A percentile compares a stretch with the other conserved stretches of the same genome.
Conservation (phyloP, 139 green algal species). For the Chlorella sp. region DNA sequence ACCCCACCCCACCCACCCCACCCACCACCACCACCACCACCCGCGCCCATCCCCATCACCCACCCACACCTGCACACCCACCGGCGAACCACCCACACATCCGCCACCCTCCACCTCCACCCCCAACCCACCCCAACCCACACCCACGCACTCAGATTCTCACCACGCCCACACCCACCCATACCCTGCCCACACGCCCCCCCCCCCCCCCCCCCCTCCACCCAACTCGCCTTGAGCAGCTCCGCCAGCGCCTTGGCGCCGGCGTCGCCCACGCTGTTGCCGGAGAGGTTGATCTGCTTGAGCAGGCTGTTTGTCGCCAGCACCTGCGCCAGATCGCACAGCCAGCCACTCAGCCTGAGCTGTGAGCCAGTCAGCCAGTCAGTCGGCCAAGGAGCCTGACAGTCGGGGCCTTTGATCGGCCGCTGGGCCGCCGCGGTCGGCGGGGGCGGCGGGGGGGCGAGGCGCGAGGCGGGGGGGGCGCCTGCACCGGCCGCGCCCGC, state of each 20-base stretch:
- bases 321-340: too few species aligned
- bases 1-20: not conserved
- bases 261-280: slow-evolving; percentile 76
- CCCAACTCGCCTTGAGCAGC: slow-evolving; percentile 78
- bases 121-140: not conserved
- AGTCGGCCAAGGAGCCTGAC: too few species aligned
- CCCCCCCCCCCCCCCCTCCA: too few species aligned
- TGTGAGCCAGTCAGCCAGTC: too few species aligned
- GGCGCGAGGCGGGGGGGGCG: too few species aligned
- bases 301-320: slow-evolving; percentile 32
- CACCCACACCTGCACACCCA: not conserved
- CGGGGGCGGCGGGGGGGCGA: too few species aligned
- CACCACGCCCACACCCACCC: not conserved
- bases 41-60: not conserved
- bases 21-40: not conserved
- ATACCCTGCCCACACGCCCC: not conserved
- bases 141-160: not conserved
- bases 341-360: too few species aligned
- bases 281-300: slow-evolving; percentile 55
- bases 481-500: too few species aligned
- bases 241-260: slow-evolving; percentile 87
- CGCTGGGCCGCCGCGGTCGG: too few species aligned
- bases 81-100: not conserved
- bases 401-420: too few species aligned
- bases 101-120: not conserved